Evolutionary conservation across 495 filamentous ascomycete species (phyloP).

Genomic region (Trichoderma virens): DNA sequence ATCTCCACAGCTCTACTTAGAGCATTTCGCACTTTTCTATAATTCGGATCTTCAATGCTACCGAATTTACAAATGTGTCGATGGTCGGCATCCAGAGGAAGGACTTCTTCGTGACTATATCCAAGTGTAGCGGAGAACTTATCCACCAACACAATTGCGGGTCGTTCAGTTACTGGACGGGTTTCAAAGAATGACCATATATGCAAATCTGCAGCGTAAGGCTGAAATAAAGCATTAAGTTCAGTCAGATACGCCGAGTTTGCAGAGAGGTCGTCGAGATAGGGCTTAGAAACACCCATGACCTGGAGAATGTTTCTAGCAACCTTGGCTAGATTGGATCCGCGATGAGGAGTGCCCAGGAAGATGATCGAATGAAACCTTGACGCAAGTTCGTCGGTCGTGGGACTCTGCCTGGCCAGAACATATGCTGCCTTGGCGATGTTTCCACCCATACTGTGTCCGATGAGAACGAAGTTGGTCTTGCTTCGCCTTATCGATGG

Average conservation of each 20-base stretch:
- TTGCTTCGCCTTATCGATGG: conserved; percentile 20
- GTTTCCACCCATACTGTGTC: conserved; percentile 48
- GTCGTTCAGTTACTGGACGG: conserved; percentile 9
- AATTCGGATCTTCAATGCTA: conserved; percentile 21
- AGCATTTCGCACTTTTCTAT: conserved; percentile 23
- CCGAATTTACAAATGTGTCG: conserved; percentile 29
- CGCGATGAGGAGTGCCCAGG: conserved; percentile 45
- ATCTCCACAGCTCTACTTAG: conserved; percentile 22
- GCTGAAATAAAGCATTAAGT: conserved; percentile 28
- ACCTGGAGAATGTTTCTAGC: conserved; percentile 11
- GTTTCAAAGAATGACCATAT: conserved; percentile 30
- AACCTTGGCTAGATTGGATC: conserved; percentile 38
- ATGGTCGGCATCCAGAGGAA: conserved; percentile 27
- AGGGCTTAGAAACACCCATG: too few species aligned
- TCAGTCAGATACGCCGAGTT: conserved; percentile 15
- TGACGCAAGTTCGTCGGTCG: conserved; percentile 20
- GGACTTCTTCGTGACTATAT: conserved; percentile 22
- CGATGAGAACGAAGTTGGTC: conserved; percentile 37
- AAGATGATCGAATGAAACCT: conserved; percentile 42
- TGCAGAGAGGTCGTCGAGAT: conserved; percentile 17
- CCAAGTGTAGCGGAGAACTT: conserved; percentile 25
- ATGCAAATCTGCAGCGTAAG: conserved; percentile 15
- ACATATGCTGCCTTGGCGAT: conserved; percentile 42
- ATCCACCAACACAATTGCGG: conserved; percentile 25
- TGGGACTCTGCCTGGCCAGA: conserved; percentile 21